Percentiles rank a stretch among this genome's conserved stretches.
phyloP scores from a whole-genome alignment of 768 basidiomycete species.

The Clathrus columnatus region DNA sequence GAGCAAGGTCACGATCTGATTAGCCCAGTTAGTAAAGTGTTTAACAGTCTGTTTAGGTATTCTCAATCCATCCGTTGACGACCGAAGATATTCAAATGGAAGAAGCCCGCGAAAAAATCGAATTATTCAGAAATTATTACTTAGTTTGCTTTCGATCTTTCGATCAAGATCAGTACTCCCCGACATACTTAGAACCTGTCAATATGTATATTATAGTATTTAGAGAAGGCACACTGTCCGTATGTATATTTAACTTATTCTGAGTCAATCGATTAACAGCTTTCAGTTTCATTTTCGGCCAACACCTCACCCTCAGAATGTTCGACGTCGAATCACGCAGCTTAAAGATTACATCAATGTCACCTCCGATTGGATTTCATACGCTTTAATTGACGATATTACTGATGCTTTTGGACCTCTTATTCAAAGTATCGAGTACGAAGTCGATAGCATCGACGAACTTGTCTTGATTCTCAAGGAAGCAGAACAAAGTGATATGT shows the following conservation, averaged over 20 bases:
- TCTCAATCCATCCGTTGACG: conserved; percentile 93
- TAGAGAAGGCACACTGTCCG: conserved; percentile 90
- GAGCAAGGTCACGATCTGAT: conserved; percentile 59
- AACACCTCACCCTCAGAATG: conserved; percentile 96
- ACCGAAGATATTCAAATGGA: conserved; percentile 99
- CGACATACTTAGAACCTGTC: conserved; percentile 92
- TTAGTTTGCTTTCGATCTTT: conserved; percentile 98
- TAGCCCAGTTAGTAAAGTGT: neutral
- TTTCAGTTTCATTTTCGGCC: conserved; percentile 91
- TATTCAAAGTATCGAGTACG: conserved; percentile 97
- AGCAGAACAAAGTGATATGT: conserved; percentile 95
- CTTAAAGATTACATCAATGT: conserved; percentile 98
- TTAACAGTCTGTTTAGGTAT: conserved; percentile 51
- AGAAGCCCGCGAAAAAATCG: conserved; percentile 99
- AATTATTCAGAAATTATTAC: conserved; percentile 97
- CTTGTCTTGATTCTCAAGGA: conserved; percentile 94
- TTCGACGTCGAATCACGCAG: conserved; percentile 95
- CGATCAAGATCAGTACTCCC: conserved; percentile 96
- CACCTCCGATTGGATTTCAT: conserved; percentile 99
- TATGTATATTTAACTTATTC: conserved; percentile 30
- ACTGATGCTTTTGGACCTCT: conserved; percentile 98
- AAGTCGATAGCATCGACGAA: conserved; percentile 98
- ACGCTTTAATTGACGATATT: conserved; percentile 98
- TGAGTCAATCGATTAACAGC: neutral
- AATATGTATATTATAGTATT: conserved; percentile 99